These are phyloP conservation scores for Tricholoma hemisulphureum DNA, from an alignment of 768 basidiomycete species.

Conservation along the genomic window DNA sequence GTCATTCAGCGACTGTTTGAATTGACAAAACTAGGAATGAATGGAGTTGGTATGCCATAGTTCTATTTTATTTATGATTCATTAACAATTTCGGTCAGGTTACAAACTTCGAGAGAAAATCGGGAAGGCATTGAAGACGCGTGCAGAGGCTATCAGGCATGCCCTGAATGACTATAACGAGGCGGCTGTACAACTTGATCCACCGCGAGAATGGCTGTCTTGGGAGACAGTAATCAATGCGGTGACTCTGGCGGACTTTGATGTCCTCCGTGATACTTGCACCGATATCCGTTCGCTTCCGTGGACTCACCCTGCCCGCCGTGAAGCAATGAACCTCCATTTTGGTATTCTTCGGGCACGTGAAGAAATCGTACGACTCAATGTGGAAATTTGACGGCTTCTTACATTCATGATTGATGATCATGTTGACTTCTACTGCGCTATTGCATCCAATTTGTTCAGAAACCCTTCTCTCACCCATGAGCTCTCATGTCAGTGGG, in stretches of 20 bases:
- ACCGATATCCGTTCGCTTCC: background rate
- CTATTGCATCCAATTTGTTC: background rate
- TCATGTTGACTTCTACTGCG: background rate
- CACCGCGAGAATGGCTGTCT: background rate
- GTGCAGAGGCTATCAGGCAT: conserved; percentile 29
- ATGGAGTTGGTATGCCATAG: conserved; percentile 4
- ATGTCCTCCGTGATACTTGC: background rate
- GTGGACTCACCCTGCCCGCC: conserved; percentile 1
- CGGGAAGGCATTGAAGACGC: conserved; percentile 28
- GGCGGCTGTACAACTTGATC: conserved; percentile 14
- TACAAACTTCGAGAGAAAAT: conserved; percentile 35
- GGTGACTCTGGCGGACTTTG: background rate
- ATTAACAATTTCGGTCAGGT: conserved; percentile 18
- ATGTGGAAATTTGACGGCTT: background rate
- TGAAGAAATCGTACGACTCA: background rate
- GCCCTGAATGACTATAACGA: conserved; percentile 30
- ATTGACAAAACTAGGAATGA: conserved; percentile 35
- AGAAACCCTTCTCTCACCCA: background rate
- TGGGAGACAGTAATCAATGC: background rate
- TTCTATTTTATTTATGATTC: background rate
- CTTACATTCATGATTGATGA: background rate
- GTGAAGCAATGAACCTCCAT: background rate
- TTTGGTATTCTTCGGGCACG: background rate
- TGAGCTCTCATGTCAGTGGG: conserved; percentile 1
- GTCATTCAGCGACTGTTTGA: conserved; percentile 36